A percentile compares a stretch with the other conserved stretches of the same genome.
Evolutionary conservation across 2,329 filamentous ascomycete genomes (phyloP).

Genomic region (Arthrobotrys conoides): DNA sequence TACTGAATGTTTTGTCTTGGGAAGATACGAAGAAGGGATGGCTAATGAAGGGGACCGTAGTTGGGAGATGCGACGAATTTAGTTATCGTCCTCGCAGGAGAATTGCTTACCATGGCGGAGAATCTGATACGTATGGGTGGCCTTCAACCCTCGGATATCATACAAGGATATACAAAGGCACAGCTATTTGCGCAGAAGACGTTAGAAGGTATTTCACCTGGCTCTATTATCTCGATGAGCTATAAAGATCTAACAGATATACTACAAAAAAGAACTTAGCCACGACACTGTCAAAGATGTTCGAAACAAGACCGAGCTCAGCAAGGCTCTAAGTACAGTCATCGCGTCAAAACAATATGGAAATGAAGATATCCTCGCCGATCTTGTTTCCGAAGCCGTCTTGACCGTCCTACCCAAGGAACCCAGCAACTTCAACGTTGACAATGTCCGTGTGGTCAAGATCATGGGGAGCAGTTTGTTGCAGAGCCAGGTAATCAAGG

Average conservation of each 20-base stretch:
- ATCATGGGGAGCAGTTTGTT: slow-evolving; percentile 98
- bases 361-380: slow-evolving; percentile 87
- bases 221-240: not conserved
- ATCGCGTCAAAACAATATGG: slow-evolving; percentile 97
- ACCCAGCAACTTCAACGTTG: slow-evolving; percentile 95
- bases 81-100: slow-evolving; percentile 94
- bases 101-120: slow-evolving; percentile 96
- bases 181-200: slow-evolving; percentile 87
- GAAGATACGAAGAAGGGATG: not conserved
- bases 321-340: slow-evolving; percentile 95
- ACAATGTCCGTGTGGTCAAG: slow-evolving; percentile 99
- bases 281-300: slow-evolving; percentile 93
- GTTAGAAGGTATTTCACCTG: slow-evolving; percentile 75
- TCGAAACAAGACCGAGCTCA: slow-evolving; percentile 83
- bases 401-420: slow-evolving; percentile 96
- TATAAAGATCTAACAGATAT: not conserved
- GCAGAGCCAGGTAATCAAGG: slow-evolving; percentile 93
- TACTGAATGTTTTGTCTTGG: slow-evolving; percentile 23
- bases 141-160: slow-evolving; percentile 97
- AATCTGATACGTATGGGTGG: slow-evolving; percentile 91
- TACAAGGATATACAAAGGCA: slow-evolving; percentile 94
- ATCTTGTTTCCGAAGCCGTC: slow-evolving; percentile 86
- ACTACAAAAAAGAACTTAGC: slow-evolving; percentile 75
- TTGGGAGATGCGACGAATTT: slow-evolving; percentile 99
- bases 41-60: slow-evolving; percentile 63